A percentile compares a stretch with the other conserved stretches of the same genome.
These are phyloP conservation scores for Zarea fungicola DNA, from an alignment of 2,329 filamentous ascomycete genomes.

Conservation along the genomic window DNA sequence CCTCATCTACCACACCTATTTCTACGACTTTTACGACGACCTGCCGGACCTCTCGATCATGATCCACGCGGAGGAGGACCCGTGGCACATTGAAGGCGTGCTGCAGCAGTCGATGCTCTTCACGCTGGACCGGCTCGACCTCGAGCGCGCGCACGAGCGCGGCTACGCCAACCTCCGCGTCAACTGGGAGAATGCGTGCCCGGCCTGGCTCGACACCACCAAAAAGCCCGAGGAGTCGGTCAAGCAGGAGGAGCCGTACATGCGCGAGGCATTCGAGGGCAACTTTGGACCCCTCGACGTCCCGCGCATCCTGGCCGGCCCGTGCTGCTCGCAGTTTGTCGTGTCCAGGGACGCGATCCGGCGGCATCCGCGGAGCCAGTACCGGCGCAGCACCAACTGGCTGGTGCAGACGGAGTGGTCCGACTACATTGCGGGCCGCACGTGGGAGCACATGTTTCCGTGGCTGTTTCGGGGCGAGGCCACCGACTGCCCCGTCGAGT, in stretches of 20 bases:
- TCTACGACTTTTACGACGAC: conserved; percentile 56
- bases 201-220: conserved; percentile 43
- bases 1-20: conserved; percentile 56
- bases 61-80: conserved; percentile 51
- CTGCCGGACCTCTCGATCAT: conserved; percentile 56
- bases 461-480: conserved; percentile 28
- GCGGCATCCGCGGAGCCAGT: conserved; percentile 25
- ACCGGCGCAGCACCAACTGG: conserved; percentile 25
- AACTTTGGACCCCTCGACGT: conserved; percentile 24
- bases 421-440: conserved; percentile 27
- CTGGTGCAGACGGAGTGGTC: conserved; percentile 23
- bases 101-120: conserved; percentile 29
- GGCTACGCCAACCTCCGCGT: conserved; percentile 53
- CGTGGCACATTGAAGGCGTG: conserved; percentile 31
- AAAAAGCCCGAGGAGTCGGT: conserved; percentile 16
- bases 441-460: conserved; percentile 31
- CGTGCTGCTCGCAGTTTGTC: conserved; percentile 32
- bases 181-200: conserved; percentile 50
- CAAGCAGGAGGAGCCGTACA: conserved; percentile 27
- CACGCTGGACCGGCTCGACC: conserved; percentile 27
- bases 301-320: conserved; percentile 26
- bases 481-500: conserved; percentile 40
- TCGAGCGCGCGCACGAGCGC: conserved; percentile 35
- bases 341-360: conserved; percentile 26
- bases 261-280: conserved; percentile 24